phyloP scores from a whole-genome alignment of 2,329 filamentous ascomycete species.

The Macrophomina pseudophaseolina region DNA sequence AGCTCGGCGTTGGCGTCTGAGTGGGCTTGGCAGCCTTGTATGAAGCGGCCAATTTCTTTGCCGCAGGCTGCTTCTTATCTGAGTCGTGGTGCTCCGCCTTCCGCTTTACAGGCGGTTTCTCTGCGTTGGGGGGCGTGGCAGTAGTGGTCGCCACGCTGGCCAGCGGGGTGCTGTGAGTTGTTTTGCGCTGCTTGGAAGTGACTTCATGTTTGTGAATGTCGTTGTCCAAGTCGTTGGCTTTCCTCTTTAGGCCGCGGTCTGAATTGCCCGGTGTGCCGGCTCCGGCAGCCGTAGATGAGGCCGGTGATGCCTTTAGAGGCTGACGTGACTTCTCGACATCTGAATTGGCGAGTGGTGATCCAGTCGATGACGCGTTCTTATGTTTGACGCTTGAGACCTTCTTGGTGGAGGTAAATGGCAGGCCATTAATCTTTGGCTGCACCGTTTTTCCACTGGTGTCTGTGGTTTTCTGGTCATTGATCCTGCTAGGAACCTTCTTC shows the following conservation, averaged over 20 bases:
- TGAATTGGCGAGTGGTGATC: slow-evolving; percentile 66
- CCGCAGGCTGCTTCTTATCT: slow-evolving; percentile 20
- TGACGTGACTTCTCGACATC: slow-evolving; percentile 57
- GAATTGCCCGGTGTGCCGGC: slow-evolving; percentile 37
- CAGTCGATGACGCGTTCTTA: slow-evolving; percentile 66
- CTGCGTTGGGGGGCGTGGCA: slow-evolving; percentile 36
- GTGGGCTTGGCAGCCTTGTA: slow-evolving; percentile 27
- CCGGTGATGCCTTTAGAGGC: slow-evolving; percentile 44
- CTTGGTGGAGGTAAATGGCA: slow-evolving; percentile 24
- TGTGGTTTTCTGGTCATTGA: neutral
- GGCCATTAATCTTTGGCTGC: slow-evolving; percentile 21
- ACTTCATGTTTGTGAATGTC: slow-evolving; percentile 44
- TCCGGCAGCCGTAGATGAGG: slow-evolving; percentile 37
- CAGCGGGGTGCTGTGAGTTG: slow-evolving; percentile 37
- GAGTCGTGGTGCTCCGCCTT: slow-evolving; percentile 48
- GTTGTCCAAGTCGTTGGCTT: slow-evolving; percentile 47
- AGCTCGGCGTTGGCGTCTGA: slow-evolving; percentile 20
- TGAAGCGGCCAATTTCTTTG: slow-evolving; percentile 31
- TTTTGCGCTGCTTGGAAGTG: slow-evolving; percentile 40
- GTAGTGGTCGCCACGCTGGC: slow-evolving; percentile 40
- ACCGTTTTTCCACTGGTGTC: neutral
- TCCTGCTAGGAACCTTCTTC: slow-evolving; percentile 5
- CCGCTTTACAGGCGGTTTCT: slow-evolving; percentile 48
- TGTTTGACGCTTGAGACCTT: slow-evolving; percentile 54
- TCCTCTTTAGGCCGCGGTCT: slow-evolving; percentile 45